Conservation (phyloP, 2,329 filamentous ascomycete species). For the Nemania sp. region DNA sequence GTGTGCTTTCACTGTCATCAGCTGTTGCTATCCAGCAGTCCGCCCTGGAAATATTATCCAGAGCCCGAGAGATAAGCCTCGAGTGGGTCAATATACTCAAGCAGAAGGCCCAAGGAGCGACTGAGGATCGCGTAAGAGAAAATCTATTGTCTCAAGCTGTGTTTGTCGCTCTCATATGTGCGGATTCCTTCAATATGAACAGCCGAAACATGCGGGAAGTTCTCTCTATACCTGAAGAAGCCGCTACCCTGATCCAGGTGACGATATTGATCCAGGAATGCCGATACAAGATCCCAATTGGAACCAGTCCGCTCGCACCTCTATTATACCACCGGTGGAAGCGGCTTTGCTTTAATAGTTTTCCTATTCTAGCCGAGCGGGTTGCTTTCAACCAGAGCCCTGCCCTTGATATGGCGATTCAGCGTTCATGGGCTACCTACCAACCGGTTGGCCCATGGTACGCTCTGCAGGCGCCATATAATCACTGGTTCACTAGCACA, state of each 20-base stretch:
- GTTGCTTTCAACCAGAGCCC: conserved; percentile 30
- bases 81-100: conserved; percentile 25
- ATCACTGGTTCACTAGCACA: conserved; percentile 28
- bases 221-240: conserved; percentile 7
- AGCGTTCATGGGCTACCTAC: conserved; percentile 48
- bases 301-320: neutral
- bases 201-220: neutral
- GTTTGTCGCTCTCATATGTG: conserved; percentile 30
- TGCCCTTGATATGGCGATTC: conserved; percentile 47
- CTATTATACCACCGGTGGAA: neutral
- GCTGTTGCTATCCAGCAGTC: neutral
- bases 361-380: neutral
- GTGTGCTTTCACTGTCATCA: conserved; percentile 21
- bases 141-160: conserved; percentile 7
- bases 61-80: neutral
- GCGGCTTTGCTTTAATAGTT: neutral
- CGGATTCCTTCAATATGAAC: conserved; percentile 27
- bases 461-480: conserved; percentile 43
- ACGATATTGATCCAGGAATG: conserved; percentile 33
- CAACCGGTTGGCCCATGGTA: conserved; percentile 21
- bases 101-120: conserved; percentile 18
- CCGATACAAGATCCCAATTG: neutral
- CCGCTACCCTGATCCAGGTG: conserved; percentile 31
- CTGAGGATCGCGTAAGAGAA: conserved; percentile 1
- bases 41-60: neutral